Percentiles rank a stretch among this genome's conserved stretches.
Conservation (phyloP, 371 early-diverging fungal species). For the Mortierella sp. region DNA sequence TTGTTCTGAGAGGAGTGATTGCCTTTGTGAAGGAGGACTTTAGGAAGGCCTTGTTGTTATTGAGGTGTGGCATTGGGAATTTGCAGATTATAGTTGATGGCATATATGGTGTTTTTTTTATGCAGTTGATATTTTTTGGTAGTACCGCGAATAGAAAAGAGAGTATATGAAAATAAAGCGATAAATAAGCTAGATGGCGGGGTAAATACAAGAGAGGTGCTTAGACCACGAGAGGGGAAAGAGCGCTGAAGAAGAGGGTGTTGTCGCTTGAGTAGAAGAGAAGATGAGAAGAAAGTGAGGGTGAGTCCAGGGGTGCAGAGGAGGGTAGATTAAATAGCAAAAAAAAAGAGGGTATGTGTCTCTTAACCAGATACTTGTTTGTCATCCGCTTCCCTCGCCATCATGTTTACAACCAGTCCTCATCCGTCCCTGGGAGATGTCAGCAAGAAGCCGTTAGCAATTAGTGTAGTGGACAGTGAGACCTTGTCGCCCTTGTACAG, state of each 20-base stretch:
- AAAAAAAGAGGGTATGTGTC: background rate
- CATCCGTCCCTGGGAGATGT: background rate
- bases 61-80: background rate
- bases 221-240: background rate
- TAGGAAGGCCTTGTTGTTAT: background rate
- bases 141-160: too few species aligned
- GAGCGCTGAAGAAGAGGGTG: background rate
- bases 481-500: background rate
- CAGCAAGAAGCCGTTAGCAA: too few species aligned
- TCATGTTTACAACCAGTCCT: background rate
- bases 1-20: constrained; percentile 11
- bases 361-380: background rate
- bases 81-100: background rate
- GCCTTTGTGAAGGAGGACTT: constrained; percentile 10
- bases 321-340: background rate
- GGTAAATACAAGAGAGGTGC: background rate
- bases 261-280: background rate
- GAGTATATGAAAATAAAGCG: background rate
- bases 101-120: background rate
- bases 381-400: background rate
- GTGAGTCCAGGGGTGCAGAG: background rate
- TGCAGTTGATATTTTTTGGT: background rate
- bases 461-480: background rate
- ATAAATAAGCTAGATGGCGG: background rate
- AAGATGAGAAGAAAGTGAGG: background rate